phyloP scores from a whole-genome alignment of 2,329 filamentous ascomycete genomes.

The Colletotrichum orbiculare region DNA sequence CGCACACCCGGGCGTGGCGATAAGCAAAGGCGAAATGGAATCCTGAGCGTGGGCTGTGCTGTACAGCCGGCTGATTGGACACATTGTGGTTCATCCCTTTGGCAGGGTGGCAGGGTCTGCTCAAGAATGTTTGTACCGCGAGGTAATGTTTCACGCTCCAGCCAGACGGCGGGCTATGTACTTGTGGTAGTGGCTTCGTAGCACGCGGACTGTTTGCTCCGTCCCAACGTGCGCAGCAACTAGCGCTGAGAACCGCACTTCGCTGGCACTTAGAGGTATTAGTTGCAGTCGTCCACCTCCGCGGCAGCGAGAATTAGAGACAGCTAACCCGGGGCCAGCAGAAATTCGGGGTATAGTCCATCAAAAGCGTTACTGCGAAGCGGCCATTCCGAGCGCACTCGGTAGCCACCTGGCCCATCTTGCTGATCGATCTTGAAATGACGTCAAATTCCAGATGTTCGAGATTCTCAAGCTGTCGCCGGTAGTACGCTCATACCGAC shows the following conservation, averaged over 20 bases:
- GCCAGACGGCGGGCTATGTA: not conserved
- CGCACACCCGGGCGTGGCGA: not conserved
- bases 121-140: not conserved
- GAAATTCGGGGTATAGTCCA: not conserved
- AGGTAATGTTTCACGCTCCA: slow-evolving; percentile 30
- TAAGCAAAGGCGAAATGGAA: not conserved
- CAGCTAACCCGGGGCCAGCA: not conserved
- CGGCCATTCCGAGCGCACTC: not conserved
- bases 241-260: not conserved
- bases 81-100: slow-evolving; percentile 26
- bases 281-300: not conserved
- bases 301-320: not conserved
- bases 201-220: slow-evolving; percentile 27
- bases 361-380: not conserved
- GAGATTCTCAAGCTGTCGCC: not conserved
- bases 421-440: slow-evolving; percentile 16
- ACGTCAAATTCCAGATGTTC: slow-evolving; percentile 23
- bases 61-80: slow-evolving; percentile 9
- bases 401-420: too few relatives aligned
- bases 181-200: not conserved
- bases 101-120: not conserved
- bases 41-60: not conserved
- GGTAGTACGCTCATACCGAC: too few relatives aligned
- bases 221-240: slow-evolving; percentile 4
- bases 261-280: not conserved